Evolutionary conservation across 202 grass and related monocot species (phyloP).

Genomic region (Carex arenaria): DNA sequence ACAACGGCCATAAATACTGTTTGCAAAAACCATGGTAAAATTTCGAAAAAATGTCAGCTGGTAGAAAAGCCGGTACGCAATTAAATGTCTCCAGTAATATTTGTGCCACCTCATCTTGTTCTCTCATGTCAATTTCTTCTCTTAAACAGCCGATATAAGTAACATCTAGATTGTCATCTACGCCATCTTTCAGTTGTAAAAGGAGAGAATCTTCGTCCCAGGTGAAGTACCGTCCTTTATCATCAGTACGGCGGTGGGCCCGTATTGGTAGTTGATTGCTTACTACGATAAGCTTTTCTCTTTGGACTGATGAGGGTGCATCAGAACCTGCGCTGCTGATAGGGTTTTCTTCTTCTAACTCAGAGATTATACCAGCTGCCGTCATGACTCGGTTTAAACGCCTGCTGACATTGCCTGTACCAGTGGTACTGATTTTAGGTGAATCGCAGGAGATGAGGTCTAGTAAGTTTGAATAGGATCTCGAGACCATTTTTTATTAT

Average conservation of each 20-base stretch:
- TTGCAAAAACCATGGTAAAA: conserved; percentile 57
- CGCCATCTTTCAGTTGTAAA: conserved; percentile 42
- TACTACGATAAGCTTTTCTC: conserved; percentile 42
- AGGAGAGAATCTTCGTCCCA: conserved; percentile 58
- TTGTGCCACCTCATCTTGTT: conserved; percentile 44
- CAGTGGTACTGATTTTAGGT: neutral
- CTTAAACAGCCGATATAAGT: conserved; percentile 45
- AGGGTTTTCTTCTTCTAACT: conserved; percentile 32
- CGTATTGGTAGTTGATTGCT: conserved; percentile 49
- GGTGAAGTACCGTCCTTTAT: conserved; percentile 40
- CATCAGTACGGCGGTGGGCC: conserved; percentile 24
- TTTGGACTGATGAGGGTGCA: conserved; percentile 26
- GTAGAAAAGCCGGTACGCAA: conserved; percentile 46
- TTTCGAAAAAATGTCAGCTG: conserved; percentile 31
- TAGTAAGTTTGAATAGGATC: conserved; percentile 47
- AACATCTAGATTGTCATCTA: conserved; percentile 39
- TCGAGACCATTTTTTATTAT: conserved; percentile 35
- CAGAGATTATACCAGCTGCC: conserved; percentile 31
- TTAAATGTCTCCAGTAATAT: conserved; percentile 30
- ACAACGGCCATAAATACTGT: conserved; percentile 46
- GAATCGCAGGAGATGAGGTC: conserved; percentile 40
- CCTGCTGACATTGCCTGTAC: conserved; percentile 21
- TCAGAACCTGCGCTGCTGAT: conserved; percentile 27
- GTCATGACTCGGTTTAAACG: conserved; percentile 41
- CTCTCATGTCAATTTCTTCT: conserved; percentile 32